These are phyloP conservation scores for Fusarium transvaalense DNA, from an alignment of 2,329 filamentous ascomycete genomes.

Conservation along the genomic window DNA sequence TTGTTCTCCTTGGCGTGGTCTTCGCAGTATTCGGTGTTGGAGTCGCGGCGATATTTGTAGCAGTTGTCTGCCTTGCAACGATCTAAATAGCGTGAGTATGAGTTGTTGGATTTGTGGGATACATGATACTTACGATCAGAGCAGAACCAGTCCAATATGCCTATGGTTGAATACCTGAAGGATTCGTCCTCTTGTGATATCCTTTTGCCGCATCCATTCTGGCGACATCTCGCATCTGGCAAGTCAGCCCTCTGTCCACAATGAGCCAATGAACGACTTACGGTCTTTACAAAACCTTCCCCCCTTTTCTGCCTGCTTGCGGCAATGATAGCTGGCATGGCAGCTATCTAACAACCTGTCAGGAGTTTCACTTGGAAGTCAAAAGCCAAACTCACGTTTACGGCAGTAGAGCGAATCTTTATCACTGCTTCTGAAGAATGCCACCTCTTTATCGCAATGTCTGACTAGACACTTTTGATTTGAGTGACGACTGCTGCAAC, in stretches of 20 bases:
- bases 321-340: neutral
- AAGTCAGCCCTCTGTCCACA: neutral
- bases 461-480: neutral
- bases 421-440: accelerated
- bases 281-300: conserved; percentile 1
- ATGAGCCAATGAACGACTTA: neutral
- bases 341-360: conserved; percentile 3
- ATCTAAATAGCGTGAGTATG: conserved; percentile 1
- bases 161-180: conserved; percentile 3
- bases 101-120: accelerated
- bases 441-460: neutral
- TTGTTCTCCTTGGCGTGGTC: conserved; percentile 7
- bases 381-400: neutral
- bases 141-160: conserved; percentile 5
- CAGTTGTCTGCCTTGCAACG: conserved; percentile 14
- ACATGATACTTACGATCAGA: conserved; percentile 7
- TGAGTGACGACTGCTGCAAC: neutral
- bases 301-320: accelerated
- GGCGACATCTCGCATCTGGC: conserved; percentile 9
- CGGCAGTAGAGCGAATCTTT: neutral
- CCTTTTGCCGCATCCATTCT: neutral
- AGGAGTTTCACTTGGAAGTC: neutral
- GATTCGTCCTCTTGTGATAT: neutral
- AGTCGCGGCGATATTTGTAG: conserved; percentile 1
- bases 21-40: conserved; percentile 11